Percentiles rank a stretch among this genome's conserved stretches.
Evolutionary conservation across 495 filamentous ascomycete genomes (phyloP).

Genomic region (Penicillium argentinense): DNA sequence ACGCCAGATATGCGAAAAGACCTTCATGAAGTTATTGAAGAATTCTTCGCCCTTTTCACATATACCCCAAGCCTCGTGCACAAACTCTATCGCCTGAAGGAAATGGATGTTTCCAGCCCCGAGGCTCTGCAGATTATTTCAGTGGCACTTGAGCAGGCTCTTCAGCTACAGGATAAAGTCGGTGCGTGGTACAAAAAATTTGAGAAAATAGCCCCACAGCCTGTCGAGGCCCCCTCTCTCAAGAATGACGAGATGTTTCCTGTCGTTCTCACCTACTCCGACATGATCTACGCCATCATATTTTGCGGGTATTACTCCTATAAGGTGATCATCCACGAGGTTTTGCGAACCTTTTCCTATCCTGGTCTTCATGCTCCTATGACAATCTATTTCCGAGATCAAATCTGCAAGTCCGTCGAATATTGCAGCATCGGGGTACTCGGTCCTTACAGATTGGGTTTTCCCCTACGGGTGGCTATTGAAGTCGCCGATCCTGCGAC

Average conservation of each 20-base stretch:
- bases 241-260: conserved; percentile 26
- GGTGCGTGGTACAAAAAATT: conserved; percentile 28
- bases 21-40: conserved; percentile 23
- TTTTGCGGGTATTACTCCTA: conserved; percentile 35
- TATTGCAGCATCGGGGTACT: conserved; percentile 29
- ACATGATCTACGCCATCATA: conserved; percentile 25
- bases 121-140: conserved; percentile 15
- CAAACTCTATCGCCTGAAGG: conserved; percentile 24
- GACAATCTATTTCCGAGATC: conserved; percentile 31
- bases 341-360: conserved; percentile 24
- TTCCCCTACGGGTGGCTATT: conserved; percentile 31
- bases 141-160: conserved; percentile 14
- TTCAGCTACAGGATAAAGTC: conserved; percentile 26
- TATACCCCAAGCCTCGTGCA: conserved; percentile 32
- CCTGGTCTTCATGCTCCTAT: conserved; percentile 29
- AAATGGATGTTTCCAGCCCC: conserved; percentile 12
- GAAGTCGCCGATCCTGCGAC: conserved; percentile 30
- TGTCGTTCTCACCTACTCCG: conserved; percentile 24
- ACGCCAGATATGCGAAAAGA: conserved; percentile 9
- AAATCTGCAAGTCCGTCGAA: conserved; percentile 38
- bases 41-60: conserved; percentile 35
- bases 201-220: conserved; percentile 18
- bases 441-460: conserved; percentile 34
- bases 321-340: conserved; percentile 34
- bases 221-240: conserved; percentile 21